Evolutionary conservation across 2,329 filamentous ascomycete genomes (phyloP), one percentile per base, ranked within the genome.

Genomic region (Xylariaceae sp.): DNA sequence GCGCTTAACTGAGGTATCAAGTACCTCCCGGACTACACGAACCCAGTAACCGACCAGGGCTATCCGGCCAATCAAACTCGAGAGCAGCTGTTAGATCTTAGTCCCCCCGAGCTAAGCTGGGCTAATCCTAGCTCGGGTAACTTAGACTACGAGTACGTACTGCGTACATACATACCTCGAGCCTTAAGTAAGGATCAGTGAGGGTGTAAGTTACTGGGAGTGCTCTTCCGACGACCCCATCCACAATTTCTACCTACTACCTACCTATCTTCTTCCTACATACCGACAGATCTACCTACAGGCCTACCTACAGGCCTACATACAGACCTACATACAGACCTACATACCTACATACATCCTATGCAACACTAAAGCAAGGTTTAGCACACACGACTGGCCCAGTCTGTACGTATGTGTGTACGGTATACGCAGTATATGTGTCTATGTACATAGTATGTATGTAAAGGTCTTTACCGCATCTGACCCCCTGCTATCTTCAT

Each of bases 1-100:
- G n/a, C 67, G 67, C 67, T 69, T 69, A 69, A 63, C 48, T 40
- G 43, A 59, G 61, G 62, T 64, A 63, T 57, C 62, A 52, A 60
- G 60, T 62, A 63, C 61, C 51, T 59, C 51, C 51, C 40, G 50
- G 54, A 47, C 53, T 53, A 57, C 55, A 53, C 56, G 48, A 51
- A 32, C 44, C 48, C 40, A 54, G 37, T 49, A 63, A 40, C 51
- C 41, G 40, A 54, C 48, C 16, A 55, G 48, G 60, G 51, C 20
- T 16, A 20, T 43, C 16, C 20, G 46, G 50, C 63, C 59, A 68
- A 69, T 65, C 61, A 64, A 29, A 54, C 23, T 44, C 40, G 44
- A 57, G 23, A 56, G 32, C 43, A 10, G 45, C 54, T 41, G 44
- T n/a, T 54, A 50, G 47, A 50, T 19, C 44, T 46, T 16, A 48